Evolutionary conservation across 345 rosid genomes (phyloP).

Genomic region (Eucalyptus paniculata): DNA sequence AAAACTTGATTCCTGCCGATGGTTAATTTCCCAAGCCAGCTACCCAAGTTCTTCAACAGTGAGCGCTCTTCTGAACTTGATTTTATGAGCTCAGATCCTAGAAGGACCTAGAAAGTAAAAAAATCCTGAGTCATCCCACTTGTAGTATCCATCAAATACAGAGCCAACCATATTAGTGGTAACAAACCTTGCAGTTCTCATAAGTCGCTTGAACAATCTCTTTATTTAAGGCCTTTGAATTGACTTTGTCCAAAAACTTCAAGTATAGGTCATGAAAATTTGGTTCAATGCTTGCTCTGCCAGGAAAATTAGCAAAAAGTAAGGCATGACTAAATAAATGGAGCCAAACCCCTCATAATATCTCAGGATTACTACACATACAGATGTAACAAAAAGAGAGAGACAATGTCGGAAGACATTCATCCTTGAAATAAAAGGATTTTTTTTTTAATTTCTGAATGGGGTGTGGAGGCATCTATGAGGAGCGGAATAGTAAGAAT

Average conservation of each 20-base stretch:
- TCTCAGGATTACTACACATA: not conserved
- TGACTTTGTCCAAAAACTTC: slow-evolving; percentile 87
- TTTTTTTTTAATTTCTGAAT: not conserved
- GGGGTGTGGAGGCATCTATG: not conserved
- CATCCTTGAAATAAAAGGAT: not conserved
- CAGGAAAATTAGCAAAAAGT: not conserved
- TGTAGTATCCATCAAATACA: not conserved
- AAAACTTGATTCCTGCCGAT: slow-evolving; percentile 92
- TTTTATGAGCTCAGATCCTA: slow-evolving; percentile 96
- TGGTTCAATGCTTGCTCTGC: slow-evolving; percentile 97
- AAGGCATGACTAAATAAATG: not conserved
- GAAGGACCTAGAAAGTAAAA: slow-evolving; percentile 54
- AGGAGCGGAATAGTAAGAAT: not conserved
- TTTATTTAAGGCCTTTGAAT: slow-evolving; percentile 63
- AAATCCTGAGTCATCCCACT: not conserved
- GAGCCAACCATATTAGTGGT: not conserved
- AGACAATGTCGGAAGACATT: not conserved
- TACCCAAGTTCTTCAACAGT: slow-evolving; percentile 88
- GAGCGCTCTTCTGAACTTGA: slow-evolving; percentile 98
- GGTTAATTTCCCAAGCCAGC: slow-evolving; percentile 99
- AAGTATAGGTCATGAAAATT: slow-evolving; percentile 95
- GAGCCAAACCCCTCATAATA: not conserved
- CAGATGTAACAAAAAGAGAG: not conserved
- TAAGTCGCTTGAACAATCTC: slow-evolving; percentile 88
- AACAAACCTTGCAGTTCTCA: slow-evolving; percentile 90